Conservation (phyloP, 306 rosid genomes). For the Nissolia schottii region DNA sequence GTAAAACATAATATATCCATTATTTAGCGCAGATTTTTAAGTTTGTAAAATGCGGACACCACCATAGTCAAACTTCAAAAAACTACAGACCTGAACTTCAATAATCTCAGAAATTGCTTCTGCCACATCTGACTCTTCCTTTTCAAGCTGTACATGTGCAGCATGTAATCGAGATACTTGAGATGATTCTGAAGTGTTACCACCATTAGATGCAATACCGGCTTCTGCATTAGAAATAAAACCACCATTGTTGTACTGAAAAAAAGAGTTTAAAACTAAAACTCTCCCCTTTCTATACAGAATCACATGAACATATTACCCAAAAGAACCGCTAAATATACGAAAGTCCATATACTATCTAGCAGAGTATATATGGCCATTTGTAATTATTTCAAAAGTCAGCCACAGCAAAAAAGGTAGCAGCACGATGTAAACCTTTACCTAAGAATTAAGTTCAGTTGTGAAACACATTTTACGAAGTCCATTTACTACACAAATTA, state of each 20-base stretch:
- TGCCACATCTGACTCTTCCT: slow-evolving; percentile 66
- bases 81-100: slow-evolving; percentile 53
- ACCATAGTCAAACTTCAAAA: background rate
- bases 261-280: slow-evolving; percentile 1
- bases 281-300: background rate
- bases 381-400: background rate
- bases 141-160: slow-evolving; percentile 52
- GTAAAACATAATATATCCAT: slow-evolving; percentile 22
- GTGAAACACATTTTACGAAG: background rate
- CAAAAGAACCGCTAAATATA: background rate
- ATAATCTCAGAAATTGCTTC: slow-evolving; percentile 56
- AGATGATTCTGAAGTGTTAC: slow-evolving; percentile 18
- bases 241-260: slow-evolving; percentile 17
- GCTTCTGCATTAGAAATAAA: slow-evolving; percentile 45
- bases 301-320: background rate
- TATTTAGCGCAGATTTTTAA: slow-evolving; percentile 18
- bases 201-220: slow-evolving; percentile 39
- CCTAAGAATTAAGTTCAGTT: background rate
- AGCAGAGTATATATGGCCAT: background rate
- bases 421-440: background rate
- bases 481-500: background rate
- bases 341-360: background rate
- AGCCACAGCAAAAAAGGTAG: background rate
- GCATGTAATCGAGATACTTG: slow-evolving; percentile 49
- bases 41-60: background rate